Evolutionary conservation across 768 basidiomycete species (phyloP), one percentile per base, ranked within the genome.

Genomic region (Suillus occidentalis): DNA sequence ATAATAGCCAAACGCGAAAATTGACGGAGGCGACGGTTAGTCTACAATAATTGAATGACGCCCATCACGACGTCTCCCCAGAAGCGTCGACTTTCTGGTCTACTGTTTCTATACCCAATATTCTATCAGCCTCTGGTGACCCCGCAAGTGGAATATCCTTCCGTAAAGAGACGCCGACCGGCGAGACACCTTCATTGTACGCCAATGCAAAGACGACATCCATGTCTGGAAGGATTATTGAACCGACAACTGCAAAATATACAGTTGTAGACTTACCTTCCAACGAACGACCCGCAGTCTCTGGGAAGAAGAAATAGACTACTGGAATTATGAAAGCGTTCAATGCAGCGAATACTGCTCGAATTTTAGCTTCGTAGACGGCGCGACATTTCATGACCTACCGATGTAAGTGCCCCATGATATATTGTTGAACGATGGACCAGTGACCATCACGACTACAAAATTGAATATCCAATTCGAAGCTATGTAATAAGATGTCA

Each of bases 401-500:
- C 81, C 84, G 47, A 87, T 87, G 70, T 88, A 88, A 18, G 87
- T 87, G 37, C 80, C 71, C 85, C 85, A 87, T 39, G 78, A 80
- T 47, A 88, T 87, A 63, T 84, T 81, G 66, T 82, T 80, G 70
- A 87, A 87, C 4, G 86, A 79, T 2, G 85, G 85, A 0, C 86
- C 84, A 13, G 86, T 87, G 66, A 87, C 81, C 86, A 87, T 86
- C 14, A 87, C 85, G 13, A 87, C 68, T 65, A 79, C 70, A 71
- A 87, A 87, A 70, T 87, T 87, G 69, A 86, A 87, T 22, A 81
- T 84, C 86, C 83, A 85, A 62, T 84, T 84, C 25, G 74, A 77
- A 16, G 74, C 75, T 73, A 49, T 28, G 8, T 28, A 22, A 60
- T 18, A 49, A 22, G 34, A 9, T 31, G 25, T 55, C 49, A 55